phyloP scores from a whole-genome alignment of 1,139 yeast species.

The Pichia sp. region DNA sequence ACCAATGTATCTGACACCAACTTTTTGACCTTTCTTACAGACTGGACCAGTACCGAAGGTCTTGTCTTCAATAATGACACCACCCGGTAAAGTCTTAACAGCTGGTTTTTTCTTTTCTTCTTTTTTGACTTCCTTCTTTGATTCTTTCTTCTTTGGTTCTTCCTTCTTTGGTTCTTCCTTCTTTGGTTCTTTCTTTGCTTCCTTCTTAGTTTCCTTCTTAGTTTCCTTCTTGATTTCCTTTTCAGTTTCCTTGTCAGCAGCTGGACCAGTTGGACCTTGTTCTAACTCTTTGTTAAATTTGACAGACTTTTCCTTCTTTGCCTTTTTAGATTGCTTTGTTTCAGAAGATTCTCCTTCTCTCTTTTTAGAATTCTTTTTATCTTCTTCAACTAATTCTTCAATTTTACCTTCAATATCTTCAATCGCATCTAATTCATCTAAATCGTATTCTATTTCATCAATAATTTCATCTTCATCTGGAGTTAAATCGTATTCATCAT shows the following conservation, averaged over 20 bases:
- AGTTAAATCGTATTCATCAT: slow-evolving; percentile 78
- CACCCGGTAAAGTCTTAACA: slow-evolving; percentile 82
- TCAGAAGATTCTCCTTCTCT: slow-evolving; percentile 32
- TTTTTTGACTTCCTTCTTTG: slow-evolving; percentile 26
- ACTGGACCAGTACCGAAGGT: slow-evolving; percentile 79
- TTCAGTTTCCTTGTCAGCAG: slow-evolving; percentile 27
- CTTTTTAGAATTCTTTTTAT: slow-evolving; percentile 34
- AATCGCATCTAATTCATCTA: slow-evolving; percentile 57
- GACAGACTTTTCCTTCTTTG: slow-evolving; percentile 54
- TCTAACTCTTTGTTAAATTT: slow-evolving; percentile 86
- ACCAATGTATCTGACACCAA: slow-evolving; percentile 96
- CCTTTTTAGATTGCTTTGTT: slow-evolving; percentile 30
- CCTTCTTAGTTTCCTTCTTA: slow-evolving; percentile 32
- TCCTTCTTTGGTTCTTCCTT: slow-evolving; percentile 25
- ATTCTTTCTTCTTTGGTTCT: slow-evolving; percentile 22
- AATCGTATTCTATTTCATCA: slow-evolving; percentile 44
- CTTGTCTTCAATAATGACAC: slow-evolving; percentile 90
- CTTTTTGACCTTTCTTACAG: slow-evolving; percentile 85
- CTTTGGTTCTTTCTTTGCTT: slow-evolving; percentile 22
- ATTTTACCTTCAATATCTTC: slow-evolving; percentile 52
- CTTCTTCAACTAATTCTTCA: slow-evolving; percentile 57
- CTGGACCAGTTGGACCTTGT: slow-evolving; percentile 76
- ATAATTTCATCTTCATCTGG: slow-evolving; percentile 87
- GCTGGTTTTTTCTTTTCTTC: slow-evolving; percentile 43
- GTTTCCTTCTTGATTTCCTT: slow-evolving; percentile 25